Base-by-base conservation (phyloP, 1,284 basidiomycete genomes). In the Sparassis latifolia region DNA sequence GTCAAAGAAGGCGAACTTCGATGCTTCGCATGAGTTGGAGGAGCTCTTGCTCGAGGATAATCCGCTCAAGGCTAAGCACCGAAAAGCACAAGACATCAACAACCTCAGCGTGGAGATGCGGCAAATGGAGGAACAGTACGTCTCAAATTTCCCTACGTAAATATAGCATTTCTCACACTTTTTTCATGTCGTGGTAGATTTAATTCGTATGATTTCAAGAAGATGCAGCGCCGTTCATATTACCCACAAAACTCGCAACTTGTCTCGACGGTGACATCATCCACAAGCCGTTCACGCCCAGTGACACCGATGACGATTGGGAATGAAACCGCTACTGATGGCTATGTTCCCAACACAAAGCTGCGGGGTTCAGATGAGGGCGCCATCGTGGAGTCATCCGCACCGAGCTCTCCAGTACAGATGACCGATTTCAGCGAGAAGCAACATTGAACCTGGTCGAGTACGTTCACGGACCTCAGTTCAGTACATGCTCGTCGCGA, bases 1-100 rank as follows among this genome's bases (percentile, higher is more conserved):
- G 92, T 85, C 86, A 28, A 97, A 97, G 72, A 96, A 96, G 69
- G 93, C 96, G 27, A 98, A 99, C 68, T 99, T 98, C 66, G 96
- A 99, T 65, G 95, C 95, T n/a, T 97, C 96, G 10, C 95, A 98
- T 66, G 96, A 99, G 69, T 71, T 99, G 33, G 96, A 99, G 65
- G 96, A 99, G 71, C 73, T 99, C 39, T 68, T 99, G 35, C 72
- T 99, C 7, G 96, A 98, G 69, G 96, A 98, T 65, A 98, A 99
- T 64, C 96, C 96, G 44, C 75, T 98, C 49, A 98, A 97, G 67
- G 94, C 96, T 10, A 88, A 92, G 62, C 88, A 91, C 57, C 80
- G 96, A 48, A 97, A 96, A 66, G 87, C 85, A 55, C 88, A 94
- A 55, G 94, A 97, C 60, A 68, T 86, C 31, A 79, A 76, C 56